Evolutionary conservation across 1,284 basidiomycete species (phyloP), one percentile per base, ranked within the genome.

Genomic region (Xerocomus amazonicus): DNA sequence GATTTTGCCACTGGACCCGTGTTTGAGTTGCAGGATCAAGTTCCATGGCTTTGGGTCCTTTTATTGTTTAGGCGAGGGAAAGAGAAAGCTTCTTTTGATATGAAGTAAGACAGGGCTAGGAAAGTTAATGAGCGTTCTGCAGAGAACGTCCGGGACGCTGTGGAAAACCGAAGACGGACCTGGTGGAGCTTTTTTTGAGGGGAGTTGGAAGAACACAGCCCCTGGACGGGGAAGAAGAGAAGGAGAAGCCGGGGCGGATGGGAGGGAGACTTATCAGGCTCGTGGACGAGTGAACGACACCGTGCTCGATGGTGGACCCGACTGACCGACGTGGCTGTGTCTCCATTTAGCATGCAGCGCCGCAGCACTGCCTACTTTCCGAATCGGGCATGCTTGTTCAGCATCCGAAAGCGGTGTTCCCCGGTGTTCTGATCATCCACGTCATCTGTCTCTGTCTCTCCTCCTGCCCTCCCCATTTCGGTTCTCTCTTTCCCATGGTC

Each of bases 51-150:
- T 45, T 47, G 47, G 34, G 56, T 50, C 58, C 52, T 66, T 63
- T 65, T 69, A 69, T 68, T 67, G 56, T 63, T 69, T 68, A 68
- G 54, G 63, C 63, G 63, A 69, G 65, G 66, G 66, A 65, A 65
- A 56, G 43, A 42, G 49, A 55, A 47, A 55, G 52, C 60, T 68
- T 68, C 61, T 63, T 66, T 59, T 65, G 63, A 69, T 69, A 58
- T 68, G 66, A 58, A 61, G 37, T 48, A 36, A 28, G 50, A 47
- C 33, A 60, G 44, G 19, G 19, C 19, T 23, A 23, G 19, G 19
- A 23, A 23, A 23, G 59, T 59, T 55, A 62, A 65, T 51, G 60
- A 53, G 61, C 48, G 61, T 63, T 67, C 63, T 67, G 35, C 0
- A 52, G 43, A 63, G 63, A 66, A 63, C 34, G 43, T 53, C 50